phyloP scores from a whole-genome alignment of 345 rosid species.

The Acer campestre region DNA sequence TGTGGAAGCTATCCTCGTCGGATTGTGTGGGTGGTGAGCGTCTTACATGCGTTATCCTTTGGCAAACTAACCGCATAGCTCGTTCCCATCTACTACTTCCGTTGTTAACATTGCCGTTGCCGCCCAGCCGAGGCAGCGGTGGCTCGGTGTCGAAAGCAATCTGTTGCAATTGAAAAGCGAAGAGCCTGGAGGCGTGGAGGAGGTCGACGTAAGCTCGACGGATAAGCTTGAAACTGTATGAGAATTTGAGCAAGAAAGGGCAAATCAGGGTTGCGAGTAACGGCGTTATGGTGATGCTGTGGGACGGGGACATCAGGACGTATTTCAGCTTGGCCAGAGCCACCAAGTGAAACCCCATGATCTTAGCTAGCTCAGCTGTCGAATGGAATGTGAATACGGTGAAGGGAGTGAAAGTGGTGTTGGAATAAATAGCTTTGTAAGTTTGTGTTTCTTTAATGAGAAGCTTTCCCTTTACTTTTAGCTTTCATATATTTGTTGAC shows the following conservation, averaged over 20 bases:
- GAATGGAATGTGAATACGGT: neutral
- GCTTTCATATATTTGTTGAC: too few relatives aligned
- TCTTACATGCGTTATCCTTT: conserved; percentile 22
- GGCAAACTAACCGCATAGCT: conserved; percentile 30
- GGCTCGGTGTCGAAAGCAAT: conserved; percentile 26
- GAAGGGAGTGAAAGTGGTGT: neutral
- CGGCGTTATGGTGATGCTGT: conserved; percentile 9
- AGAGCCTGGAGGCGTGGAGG: conserved; percentile 32
- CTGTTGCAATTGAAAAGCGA: conserved; percentile 35
- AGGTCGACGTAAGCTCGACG: conserved; percentile 16
- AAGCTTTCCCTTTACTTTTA: too few relatives aligned
- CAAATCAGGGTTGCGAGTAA: conserved; percentile 22
- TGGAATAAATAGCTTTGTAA: neutral
- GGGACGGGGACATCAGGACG: conserved; percentile 19
- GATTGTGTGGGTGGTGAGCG: conserved; percentile 14
- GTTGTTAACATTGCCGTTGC: neutral
- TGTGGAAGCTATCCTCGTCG: conserved; percentile 35
- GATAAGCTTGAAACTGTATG: conserved; percentile 18
- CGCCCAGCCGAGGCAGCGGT: neutral
- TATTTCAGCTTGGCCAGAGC: conserved; percentile 30
- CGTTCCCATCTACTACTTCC: conserved; percentile 23
- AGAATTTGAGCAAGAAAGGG: conserved; percentile 30
- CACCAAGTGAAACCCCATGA: conserved; percentile 19
- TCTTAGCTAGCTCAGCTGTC: neutral
- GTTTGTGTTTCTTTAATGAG: too few relatives aligned